These are phyloP conservation scores for Trypanosoma theileri DNA, from an alignment of 208 protist species.

Conservation along the genomic window DNA sequence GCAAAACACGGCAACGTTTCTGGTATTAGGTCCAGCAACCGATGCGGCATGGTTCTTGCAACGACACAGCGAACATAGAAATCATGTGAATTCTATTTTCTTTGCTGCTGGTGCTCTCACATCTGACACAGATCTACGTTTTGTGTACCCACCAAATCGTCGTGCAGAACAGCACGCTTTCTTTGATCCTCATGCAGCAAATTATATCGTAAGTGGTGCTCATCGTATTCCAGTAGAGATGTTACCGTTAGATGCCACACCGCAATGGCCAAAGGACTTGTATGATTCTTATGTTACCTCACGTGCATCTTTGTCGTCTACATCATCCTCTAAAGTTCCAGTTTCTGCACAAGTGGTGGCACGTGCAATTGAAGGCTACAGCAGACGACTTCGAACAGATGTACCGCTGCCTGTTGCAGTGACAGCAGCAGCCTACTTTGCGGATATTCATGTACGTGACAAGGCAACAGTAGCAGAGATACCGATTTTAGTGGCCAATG, in stretches of 20 bases:
- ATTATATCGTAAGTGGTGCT: constrained; percentile 42
- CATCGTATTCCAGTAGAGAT: constrained; percentile 56
- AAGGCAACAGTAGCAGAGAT: constrained; percentile 33
- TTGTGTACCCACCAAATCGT: constrained; percentile 42
- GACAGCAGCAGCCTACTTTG: constrained; percentile 38
- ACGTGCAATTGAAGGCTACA: constrained; percentile 27
- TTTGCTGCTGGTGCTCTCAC: constrained; percentile 61
- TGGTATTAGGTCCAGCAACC: constrained; percentile 62
- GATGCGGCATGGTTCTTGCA: constrained; percentile 68
- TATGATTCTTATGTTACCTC: constrained; percentile 33
- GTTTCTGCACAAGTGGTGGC: constrained; percentile 29
- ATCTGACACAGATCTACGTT: constrained; percentile 35
- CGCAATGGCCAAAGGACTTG: constrained; percentile 35
- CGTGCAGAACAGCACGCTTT: constrained; percentile 69
- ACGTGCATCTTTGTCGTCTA: background rate
- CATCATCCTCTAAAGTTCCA: background rate
- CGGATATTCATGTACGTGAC: constrained; percentile 31
- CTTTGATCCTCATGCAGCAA: constrained; percentile 58
- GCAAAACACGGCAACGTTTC: constrained; percentile 34
- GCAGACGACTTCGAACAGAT: constrained; percentile 18
- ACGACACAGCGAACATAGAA: constrained; percentile 19
- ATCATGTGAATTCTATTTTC: constrained; percentile 35
- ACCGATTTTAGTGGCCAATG: constrained; percentile 36
- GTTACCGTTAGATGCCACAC: constrained; percentile 44
- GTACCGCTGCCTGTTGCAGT: constrained; percentile 25